Evolutionary conservation across 2,329 filamentous ascomycete genomes (phyloP), one percentile per base, ranked within the genome.

Genomic region (Bipolaris zeicola): DNA sequence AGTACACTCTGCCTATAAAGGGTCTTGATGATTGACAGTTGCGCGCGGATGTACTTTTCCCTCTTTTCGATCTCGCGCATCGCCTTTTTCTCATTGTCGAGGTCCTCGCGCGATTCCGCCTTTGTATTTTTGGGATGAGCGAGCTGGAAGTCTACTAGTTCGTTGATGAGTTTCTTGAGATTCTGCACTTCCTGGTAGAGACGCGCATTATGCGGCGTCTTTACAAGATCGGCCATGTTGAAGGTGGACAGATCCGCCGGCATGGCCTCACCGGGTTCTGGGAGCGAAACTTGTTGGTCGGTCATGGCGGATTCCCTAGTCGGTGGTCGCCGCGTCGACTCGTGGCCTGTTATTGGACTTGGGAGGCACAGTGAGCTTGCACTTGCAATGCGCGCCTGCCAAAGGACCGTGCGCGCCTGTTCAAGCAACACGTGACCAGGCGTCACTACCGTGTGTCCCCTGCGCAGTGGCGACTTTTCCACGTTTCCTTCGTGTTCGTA

Each of bases 1-100:
- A 96, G 84, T 63, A 93, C 87, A 8, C 92, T 92, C 62, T 89
- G 85, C 26, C 95, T 88, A 74, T 97, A 94, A 26, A 95, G 82
- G 11, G 90, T 90, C 52, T 94, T 90, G 48, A 73, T 68, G 43
- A 73, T 58, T 1, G 72, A 69, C n/a, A 75, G 57, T 67, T 91
- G 88, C 52, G 92, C 88, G 65, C 89, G 86, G 3, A 98, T 85
- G 1, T 87, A 81, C 72, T 95, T 96, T 74, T 96, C 91, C 52
- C 63, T 63, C 60, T 61, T 66, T 42, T 65, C 66, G 14, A 74
- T 68, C 42, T 73, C 66, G 16, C 42, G 60, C 26, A 58, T 57
- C 3, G 64, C 57, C 20, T 66, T 58, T 54, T 65, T 71, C 45
- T 72, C 69, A 6, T 50, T 55, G 33, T 70, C 67, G 16, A 66